Conservation (phyloP, 495 filamentous ascomycete species). For the Entonaema liquescens region DNA sequence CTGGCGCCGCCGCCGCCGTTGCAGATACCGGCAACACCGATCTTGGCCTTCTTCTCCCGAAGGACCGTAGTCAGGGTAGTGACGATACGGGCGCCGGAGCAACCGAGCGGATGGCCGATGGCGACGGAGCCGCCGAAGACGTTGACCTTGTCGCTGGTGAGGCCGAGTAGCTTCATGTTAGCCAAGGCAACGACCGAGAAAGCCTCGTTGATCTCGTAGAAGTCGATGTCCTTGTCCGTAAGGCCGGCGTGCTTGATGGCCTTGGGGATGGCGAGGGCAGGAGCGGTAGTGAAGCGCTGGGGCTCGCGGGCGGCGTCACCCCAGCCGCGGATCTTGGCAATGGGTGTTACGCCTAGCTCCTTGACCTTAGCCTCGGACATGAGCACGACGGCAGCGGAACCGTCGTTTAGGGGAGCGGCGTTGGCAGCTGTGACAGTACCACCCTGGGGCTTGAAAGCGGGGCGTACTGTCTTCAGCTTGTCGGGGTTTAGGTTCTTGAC, state of each 20-base stretch:
- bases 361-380: conserved; percentile 90
- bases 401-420: conserved; percentile 94
- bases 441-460: conserved; percentile 81
- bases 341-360: conserved; percentile 84
- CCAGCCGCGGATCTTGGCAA: conserved; percentile 97
- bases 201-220: conserved; percentile 98
- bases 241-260: conserved; percentile 91
- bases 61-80: conserved; percentile 91
- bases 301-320: conserved; percentile 90
- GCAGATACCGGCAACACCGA: conserved; percentile 94
- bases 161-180: conserved; percentile 86
- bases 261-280: conserved; percentile 95
- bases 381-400: conserved; percentile 87
- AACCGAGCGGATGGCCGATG: conserved; percentile 93
- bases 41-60: conserved; percentile 88
- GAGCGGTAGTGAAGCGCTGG: conserved; percentile 93
- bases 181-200: conserved; percentile 96
- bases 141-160: conserved; percentile 90
- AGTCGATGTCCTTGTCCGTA: conserved; percentile 78
- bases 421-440: conserved; percentile 98
- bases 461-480: conserved; percentile 84
- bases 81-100: conserved; percentile 90
- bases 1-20: conserved; percentile 96
- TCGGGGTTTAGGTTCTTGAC: conserved; percentile 96
- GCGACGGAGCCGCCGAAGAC: conserved; percentile 95